Evolutionary conservation across 192 early-diverging fungal genomes (phyloP).

Genomic region (Mortierella antarctica): DNA sequence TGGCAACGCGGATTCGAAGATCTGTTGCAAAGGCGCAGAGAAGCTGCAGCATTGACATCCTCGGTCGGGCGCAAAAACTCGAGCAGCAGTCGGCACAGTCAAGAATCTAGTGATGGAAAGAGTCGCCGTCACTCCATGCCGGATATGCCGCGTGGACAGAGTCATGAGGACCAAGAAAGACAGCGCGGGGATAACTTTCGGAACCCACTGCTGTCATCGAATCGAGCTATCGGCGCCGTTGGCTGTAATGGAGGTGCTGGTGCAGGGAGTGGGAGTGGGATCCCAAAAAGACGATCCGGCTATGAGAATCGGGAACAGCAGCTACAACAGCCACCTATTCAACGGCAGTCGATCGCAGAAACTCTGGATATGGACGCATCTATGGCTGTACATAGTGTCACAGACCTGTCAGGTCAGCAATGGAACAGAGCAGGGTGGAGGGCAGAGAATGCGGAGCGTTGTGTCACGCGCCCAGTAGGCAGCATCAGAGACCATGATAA

Average conservation of each 20-base stretch:
- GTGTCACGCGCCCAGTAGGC: neutral
- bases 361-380: conserved; percentile 6
- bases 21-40: conserved; percentile 19
- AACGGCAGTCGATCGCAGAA: conserved; percentile 32
- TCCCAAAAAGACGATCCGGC: conserved; percentile 9
- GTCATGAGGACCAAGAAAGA: conserved; percentile 29
- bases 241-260: neutral
- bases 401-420: neutral
- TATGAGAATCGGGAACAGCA: conserved; percentile 31
- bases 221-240: no score
- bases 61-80: conserved; percentile 45
- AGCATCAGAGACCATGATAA: conserved; percentile 1
- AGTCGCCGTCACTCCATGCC: conserved; percentile 49
- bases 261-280: neutral
- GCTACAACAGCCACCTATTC: conserved; percentile 21
- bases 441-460: no score
- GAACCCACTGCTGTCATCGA: conserved; percentile 30
- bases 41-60: conserved; percentile 16
- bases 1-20: conserved; percentile 42
- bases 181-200: conserved; percentile 35
- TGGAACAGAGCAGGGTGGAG: neutral
- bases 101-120: conserved; percentile 30
- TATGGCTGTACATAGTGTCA: neutral
- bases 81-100: conserved; percentile 31
- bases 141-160: conserved; percentile 40